Conservation (phyloP, 257 asterid species). For the Solanum pinnatisectum region DNA sequence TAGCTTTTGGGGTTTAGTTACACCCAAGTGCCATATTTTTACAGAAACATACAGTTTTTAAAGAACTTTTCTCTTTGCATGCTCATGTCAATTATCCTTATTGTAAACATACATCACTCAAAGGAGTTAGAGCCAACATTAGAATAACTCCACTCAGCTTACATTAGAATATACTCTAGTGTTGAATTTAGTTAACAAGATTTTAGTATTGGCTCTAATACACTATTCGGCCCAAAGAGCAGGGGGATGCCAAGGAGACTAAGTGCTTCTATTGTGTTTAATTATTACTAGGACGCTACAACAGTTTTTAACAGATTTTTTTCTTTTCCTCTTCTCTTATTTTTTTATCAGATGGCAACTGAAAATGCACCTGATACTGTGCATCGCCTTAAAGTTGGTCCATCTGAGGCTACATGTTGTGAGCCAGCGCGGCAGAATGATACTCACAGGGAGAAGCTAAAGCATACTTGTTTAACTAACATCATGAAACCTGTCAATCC, state of each 20-base stretch:
- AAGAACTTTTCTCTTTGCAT: neutral
- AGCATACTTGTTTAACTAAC: neutral
- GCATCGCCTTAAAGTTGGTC: neutral
- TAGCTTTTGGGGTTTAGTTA: neutral
- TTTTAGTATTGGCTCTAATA: neutral
- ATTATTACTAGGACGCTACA: neutral
- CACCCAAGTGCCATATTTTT: neutral
- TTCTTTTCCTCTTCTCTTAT: neutral
- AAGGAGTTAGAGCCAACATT: neutral
- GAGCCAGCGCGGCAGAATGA: neutral
- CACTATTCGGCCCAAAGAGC: neutral
- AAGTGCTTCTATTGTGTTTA: neutral
- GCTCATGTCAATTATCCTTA: neutral
- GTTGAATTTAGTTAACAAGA: neutral
- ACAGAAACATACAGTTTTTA: neutral
- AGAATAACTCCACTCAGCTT: neutral
- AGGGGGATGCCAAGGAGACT: neutral
- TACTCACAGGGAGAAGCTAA: neutral
- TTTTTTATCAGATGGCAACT: constrained; percentile 4
- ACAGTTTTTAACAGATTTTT: neutral
- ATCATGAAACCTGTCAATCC: neutral
- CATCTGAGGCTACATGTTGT: neutral
- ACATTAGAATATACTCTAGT: neutral
- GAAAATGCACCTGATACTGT: neutral
- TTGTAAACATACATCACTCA: neutral